A percentile compares a stretch with the other conserved stretches of the same genome.
phyloP scores from a whole-genome alignment of 768 basidiomycete species.

The Termitomyces sp. region DNA sequence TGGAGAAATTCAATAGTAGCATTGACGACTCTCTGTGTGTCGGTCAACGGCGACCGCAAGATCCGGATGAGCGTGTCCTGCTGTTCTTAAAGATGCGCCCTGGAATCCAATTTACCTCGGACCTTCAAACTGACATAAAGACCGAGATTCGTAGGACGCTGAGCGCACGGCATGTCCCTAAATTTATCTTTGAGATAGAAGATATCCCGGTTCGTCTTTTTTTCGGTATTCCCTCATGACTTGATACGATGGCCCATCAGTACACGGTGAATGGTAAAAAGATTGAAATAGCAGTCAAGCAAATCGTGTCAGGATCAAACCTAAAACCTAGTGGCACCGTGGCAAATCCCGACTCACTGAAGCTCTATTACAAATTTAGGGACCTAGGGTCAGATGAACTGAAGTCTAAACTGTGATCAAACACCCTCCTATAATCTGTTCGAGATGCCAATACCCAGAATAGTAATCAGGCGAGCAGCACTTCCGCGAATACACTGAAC shows the following conservation, averaged over 20 bases:
- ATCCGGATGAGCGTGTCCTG: conserved; percentile 69
- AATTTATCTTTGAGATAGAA: conserved; percentile 54
- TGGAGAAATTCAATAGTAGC: conserved; percentile 47
- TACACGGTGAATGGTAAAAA: conserved; percentile 77
- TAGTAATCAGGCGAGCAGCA: background rate
- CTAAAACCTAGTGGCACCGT: conserved; percentile 70
- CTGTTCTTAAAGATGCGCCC: conserved; percentile 63
- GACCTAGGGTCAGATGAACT: conserved; percentile 28
- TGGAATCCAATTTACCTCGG: conserved; percentile 36
- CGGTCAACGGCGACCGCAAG: conserved; percentile 57
- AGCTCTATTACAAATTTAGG: conserved; percentile 59
- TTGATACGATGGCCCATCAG: conserved; percentile 23
- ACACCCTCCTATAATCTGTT: background rate
- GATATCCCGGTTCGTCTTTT: conserved; percentile 59
- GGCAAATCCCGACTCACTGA: conserved; percentile 62
- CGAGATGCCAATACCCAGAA: background rate
- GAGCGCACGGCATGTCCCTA: conserved; percentile 73
- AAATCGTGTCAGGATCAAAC: conserved; percentile 64
- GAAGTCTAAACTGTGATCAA: conserved; percentile 12
- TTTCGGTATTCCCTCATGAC: background rate
- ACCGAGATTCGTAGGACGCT: conserved; percentile 50
- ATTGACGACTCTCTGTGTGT: conserved; percentile 72
- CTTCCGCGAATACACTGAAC: background rate
- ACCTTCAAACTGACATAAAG: conserved; percentile 45
- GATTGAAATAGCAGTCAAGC: conserved; percentile 75